A percentile compares a stretch with the other conserved stretches of the same genome.
phyloP scores from a whole-genome alignment of 176 grass and related monocot species.

The bread wheat (Triticum aestivum) region IWGSC_CS_RefSeq_v2.1 NC_057801.1:657230424-657230923 shows the following conservation, averaged over 20 bases:
- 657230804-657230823: constrained; percentile 43
- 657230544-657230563: constrained; percentile 40
- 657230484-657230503: constrained; percentile 30
- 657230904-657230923: constrained; percentile 52
- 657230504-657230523: constrained; percentile 54
- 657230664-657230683: constrained; percentile 69
- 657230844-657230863: constrained; percentile 52
- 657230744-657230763: constrained; percentile 57
- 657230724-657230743: constrained; percentile 67
- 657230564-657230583: constrained; percentile 45
- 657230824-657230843: constrained; percentile 68
- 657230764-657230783: constrained; percentile 71
- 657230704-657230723: constrained; percentile 54
- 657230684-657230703: constrained; percentile 58
- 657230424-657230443: constrained; percentile 28
- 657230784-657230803: constrained; percentile 75
- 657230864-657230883: constrained; percentile 45
- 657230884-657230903: constrained; percentile 83
- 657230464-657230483: constrained; percentile 47
- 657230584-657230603: constrained; percentile 69
- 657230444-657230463: constrained; percentile 58
- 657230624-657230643: constrained; percentile 48
- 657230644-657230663: constrained; percentile 21
- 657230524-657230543: constrained; percentile 49
- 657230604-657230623: constrained; percentile 45